Conservation (phyloP, 1,284 basidiomycete genomes). For the Moesziomyces sp. region DNA sequence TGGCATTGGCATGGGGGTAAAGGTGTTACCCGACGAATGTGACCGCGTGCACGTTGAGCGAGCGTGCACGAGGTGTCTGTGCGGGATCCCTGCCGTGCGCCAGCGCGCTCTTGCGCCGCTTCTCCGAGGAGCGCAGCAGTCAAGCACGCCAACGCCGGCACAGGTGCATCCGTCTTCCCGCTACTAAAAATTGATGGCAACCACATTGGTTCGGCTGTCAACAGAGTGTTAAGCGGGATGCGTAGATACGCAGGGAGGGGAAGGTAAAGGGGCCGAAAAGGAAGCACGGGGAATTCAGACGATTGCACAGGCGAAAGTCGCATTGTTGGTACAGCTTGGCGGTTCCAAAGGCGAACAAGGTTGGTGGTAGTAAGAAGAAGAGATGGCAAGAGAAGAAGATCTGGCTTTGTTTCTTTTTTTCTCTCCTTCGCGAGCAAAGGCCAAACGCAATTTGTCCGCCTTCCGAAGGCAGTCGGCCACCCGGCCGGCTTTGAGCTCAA, state of each 20-base stretch:
- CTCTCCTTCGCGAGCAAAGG: not conserved
- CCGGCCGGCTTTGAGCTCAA: constrained; percentile 16
- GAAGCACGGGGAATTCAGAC: not conserved
- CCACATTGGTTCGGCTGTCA: constrained; percentile 53
- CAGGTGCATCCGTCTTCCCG: constrained; percentile 39
- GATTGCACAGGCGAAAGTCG: not conserved
- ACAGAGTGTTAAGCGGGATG: constrained; percentile 54
- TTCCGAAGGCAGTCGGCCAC: not conserved
- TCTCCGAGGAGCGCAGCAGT: not conserved
- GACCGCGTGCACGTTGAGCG: constrained; percentile 31
- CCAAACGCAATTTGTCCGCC: not conserved
- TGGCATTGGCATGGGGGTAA: not conserved
- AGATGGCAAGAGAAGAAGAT: not conserved
- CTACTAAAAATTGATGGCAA: constrained; percentile 58
- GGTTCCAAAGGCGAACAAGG: not conserved
- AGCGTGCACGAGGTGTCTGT: constrained; percentile 44
- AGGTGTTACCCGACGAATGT: constrained; percentile 47
- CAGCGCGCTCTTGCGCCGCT: not conserved
- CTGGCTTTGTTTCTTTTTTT: constrained; percentile 2
- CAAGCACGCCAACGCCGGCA: constrained; percentile 1
- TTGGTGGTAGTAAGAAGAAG: constrained; percentile 4
- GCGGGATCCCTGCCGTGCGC: constrained; percentile 26
- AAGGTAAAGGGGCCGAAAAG: not conserved
- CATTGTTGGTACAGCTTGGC: too few species aligned
- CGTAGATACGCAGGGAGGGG: not conserved